Conservation (phyloP, 2,329 filamentous ascomycete genomes). For the Verticillium klebahnii region DNA sequence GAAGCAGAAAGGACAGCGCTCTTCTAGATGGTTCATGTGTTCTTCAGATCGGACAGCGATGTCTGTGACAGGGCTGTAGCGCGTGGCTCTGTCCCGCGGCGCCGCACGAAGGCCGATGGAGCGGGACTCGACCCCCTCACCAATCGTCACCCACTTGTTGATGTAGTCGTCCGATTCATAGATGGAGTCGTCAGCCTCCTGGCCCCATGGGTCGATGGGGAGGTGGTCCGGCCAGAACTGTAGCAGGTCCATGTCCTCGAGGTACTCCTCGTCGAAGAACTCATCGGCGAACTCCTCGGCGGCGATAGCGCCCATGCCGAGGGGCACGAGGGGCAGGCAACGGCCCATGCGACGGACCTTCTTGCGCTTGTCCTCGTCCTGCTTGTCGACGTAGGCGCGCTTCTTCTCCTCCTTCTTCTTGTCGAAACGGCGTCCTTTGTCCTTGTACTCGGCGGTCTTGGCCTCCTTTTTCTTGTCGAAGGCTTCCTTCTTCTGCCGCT, state of each 20-base stretch:
- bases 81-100: not conserved
- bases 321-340: not conserved
- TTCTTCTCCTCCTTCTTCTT: constrained; percentile 1
- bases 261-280: constrained; percentile 1
- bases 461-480: not conserved
- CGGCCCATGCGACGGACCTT: constrained; percentile 1
- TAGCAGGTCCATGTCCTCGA: not conserved
- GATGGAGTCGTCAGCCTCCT: not conserved
- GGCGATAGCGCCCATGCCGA: not conserved
- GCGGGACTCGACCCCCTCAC: not conserved
- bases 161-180: constrained; percentile 1
- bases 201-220: not conserved
- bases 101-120: not conserved
- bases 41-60: not conserved
- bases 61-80: not conserved
- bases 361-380: constrained; percentile 1
- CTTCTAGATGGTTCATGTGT: not conserved
- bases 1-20: not conserved
- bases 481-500: not conserved
- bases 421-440: not conserved
- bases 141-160: not conserved
- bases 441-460: constrained; percentile 1
- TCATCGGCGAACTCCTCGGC: not conserved
- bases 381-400: not conserved
- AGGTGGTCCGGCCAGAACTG: not conserved